Conservation (phyloP, 305 asterid genomes). For the Fraxinus sp. region DNA sequence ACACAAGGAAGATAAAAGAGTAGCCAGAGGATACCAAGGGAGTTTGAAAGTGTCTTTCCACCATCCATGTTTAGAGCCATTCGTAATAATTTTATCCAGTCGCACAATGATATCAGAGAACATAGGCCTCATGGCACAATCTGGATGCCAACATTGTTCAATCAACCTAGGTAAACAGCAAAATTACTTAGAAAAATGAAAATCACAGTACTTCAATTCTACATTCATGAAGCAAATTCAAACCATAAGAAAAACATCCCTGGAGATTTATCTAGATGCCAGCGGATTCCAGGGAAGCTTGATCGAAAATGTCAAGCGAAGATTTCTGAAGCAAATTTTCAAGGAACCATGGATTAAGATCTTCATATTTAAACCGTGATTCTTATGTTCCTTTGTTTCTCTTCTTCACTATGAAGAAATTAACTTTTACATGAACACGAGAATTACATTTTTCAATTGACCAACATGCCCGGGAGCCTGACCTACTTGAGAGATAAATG, state of each 20-base stretch:
- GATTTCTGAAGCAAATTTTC: background rate
- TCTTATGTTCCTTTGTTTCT: background rate
- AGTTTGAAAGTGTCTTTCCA: conserved; percentile 97
- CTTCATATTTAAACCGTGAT: background rate
- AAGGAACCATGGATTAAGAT: background rate
- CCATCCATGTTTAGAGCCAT: conserved; percentile 90
- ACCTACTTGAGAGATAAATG: background rate
- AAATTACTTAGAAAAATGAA: conserved; percentile 1
- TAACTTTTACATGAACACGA: background rate
- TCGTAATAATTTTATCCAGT: conserved; percentile 62
- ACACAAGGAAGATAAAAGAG: background rate
- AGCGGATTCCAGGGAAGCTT: background rate
- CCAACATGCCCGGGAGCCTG: background rate
- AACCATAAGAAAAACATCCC: background rate
- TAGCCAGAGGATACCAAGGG: conserved; percentile 62
- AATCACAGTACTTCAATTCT: background rate
- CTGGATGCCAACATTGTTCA: conserved; percentile 93
- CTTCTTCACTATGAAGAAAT: background rate
- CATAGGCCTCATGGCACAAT: conserved; percentile 53
- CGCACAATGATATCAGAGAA: conserved; percentile 75
- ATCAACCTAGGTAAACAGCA: conserved; percentile 57
- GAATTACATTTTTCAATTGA: background rate
- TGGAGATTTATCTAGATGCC: background rate
- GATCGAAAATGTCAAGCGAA: background rate
- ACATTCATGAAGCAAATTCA: background rate